Conservation (phyloP, 23 red algal genomes). For the Gracilaria caudata region DNA sequence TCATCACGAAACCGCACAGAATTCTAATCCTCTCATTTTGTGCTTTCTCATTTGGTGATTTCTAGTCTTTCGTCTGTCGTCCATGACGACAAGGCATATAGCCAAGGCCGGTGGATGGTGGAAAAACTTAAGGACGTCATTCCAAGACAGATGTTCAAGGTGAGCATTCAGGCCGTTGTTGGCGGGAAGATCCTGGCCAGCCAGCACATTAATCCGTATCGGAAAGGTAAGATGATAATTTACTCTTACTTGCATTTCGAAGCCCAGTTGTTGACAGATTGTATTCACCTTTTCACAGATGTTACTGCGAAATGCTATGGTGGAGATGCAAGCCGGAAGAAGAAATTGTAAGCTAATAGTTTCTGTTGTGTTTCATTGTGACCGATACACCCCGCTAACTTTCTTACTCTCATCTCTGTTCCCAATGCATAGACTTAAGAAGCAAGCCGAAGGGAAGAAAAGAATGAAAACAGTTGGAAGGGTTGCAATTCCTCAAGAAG, state of each 20-base stretch:
- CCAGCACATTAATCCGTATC: constrained; percentile 69
- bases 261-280: neutral
- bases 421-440: constrained; percentile 60
- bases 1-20: neutral
- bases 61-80: constrained; percentile 67
- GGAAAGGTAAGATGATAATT: constrained; percentile 39
- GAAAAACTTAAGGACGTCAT: constrained; percentile 81
- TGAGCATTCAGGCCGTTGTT: constrained; percentile 84
- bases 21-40: neutral
- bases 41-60: neutral
- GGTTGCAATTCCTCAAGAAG: constrained; percentile 84
- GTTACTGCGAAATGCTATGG: constrained; percentile 93
- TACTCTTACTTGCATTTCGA: neutral
- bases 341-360: constrained; percentile 70
- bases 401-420: neutral
- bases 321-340: constrained; percentile 87
- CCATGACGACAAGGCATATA: constrained; percentile 46
- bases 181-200: constrained; percentile 77
- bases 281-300: constrained; percentile 13
- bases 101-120: constrained; percentile 54
- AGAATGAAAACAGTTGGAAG: constrained; percentile 86
- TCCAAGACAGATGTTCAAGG: constrained; percentile 87
- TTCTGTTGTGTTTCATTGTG: neutral
- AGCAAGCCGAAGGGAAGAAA: constrained; percentile 94
- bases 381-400: neutral